A percentile compares a stretch with the other conserved stretches of the same genome.
Conservation (phyloP, 768 basidiomycete species). For the Pholiota microspora region DNA sequence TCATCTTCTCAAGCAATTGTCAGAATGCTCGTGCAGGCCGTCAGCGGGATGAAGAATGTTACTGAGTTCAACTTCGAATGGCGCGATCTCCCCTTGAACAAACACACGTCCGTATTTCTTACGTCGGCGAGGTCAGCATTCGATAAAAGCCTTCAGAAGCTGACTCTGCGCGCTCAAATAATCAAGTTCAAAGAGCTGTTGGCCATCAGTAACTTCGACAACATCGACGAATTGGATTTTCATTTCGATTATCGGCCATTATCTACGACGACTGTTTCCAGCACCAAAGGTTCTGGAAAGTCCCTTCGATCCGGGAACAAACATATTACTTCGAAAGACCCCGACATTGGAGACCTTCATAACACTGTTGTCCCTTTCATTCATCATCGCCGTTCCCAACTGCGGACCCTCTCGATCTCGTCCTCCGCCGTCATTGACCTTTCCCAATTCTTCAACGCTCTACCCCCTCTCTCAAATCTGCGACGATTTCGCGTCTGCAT, state of each 20-base stretch:
- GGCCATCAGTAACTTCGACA: slow-evolving; percentile 25
- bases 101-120: slow-evolving; percentile 28
- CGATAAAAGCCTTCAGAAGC: slow-evolving; percentile 28
- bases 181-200: slow-evolving; percentile 29
- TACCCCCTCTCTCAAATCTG: slow-evolving; percentile 25
- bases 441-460: slow-evolving; percentile 29
- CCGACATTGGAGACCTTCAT: slow-evolving; percentile 18
- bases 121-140: slow-evolving; percentile 26
- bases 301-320: neutral
- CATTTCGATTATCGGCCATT: slow-evolving; percentile 28
- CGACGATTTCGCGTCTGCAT: slow-evolving; percentile 22
- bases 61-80: slow-evolving; percentile 34
- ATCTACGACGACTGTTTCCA: neutral
- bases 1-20: slow-evolving; percentile 24
- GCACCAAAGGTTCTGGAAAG: neutral
- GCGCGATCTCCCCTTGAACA: slow-evolving; percentile 33
- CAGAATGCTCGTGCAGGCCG: slow-evolving; percentile 29
- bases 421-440: slow-evolving; percentile 31
- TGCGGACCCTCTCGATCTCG: slow-evolving; percentile 30
- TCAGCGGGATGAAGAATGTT: slow-evolving; percentile 32
- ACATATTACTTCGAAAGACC: neutral
- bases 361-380: slow-evolving; percentile 30
- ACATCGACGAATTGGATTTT: slow-evolving; percentile 32
- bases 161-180: slow-evolving; percentile 30
- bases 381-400: slow-evolving; percentile 21